Evolutionary conservation across 257 asterid species (phyloP).

Genomic region (Verbena officinalis): DNA sequence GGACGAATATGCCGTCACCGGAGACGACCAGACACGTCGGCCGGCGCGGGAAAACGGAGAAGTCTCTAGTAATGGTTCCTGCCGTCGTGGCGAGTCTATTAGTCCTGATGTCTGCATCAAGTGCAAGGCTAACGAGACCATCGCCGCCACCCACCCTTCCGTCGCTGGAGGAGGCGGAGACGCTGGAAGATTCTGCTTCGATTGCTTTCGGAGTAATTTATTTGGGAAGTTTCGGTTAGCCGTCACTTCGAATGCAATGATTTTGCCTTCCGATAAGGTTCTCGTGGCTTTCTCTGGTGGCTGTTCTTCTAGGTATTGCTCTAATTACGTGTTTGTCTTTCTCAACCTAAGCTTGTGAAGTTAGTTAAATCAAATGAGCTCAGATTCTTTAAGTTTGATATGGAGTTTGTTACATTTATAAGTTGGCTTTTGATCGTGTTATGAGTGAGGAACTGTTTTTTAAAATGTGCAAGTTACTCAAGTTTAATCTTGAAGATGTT

Average conservation of each 20-base stretch:
- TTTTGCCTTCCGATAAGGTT: conserved; percentile 79
- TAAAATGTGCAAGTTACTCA: neutral
- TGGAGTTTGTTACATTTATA: conserved; percentile 17
- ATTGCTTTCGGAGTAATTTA: conserved; percentile 76
- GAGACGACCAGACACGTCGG: conserved; percentile 9
- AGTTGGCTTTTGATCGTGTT: neutral
- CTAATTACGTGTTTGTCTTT: neutral
- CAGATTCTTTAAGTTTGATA: conserved; percentile 4
- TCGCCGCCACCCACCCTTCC: conserved; percentile 46
- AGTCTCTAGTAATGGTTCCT: conserved; percentile 24
- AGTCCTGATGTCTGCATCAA: conserved; percentile 54
- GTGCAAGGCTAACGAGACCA: conserved; percentile 58
- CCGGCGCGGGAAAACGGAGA: conserved; percentile 23
- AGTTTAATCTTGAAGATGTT: neutral
- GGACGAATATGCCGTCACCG: conserved; percentile 40
- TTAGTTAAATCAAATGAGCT: neutral
- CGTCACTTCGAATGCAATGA: conserved; percentile 80
- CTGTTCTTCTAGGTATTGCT: conserved; percentile 70
- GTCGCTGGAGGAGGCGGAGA: conserved; percentile 51
- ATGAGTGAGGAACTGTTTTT: neutral
- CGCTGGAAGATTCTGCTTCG: conserved; percentile 59
- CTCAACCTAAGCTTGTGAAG: neutral
- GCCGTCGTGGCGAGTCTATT: conserved; percentile 29
- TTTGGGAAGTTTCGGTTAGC: conserved; percentile 84
- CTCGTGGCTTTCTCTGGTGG: conserved; percentile 97